phyloP scores from a whole-genome alignment of 257 asterid species.

The Jaltomata sinuosa region DNA sequence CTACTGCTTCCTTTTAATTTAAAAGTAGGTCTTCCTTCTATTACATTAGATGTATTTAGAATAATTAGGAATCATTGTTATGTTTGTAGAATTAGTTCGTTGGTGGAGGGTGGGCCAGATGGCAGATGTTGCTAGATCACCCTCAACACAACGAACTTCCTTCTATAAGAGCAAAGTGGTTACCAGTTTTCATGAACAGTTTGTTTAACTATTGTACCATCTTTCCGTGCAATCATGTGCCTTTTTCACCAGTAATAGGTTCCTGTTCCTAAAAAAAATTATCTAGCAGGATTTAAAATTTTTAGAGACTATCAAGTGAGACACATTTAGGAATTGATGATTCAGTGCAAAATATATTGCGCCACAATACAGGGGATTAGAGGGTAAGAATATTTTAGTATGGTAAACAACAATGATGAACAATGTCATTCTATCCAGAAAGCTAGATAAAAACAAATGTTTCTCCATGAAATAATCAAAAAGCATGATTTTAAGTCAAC shows the following conservation, averaged over 20 bases:
- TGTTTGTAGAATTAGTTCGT: not conserved
- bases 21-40: not conserved
- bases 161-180: not conserved
- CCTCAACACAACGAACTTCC: not conserved
- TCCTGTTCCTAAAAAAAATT: not conserved
- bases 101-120: not conserved
- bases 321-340: not conserved
- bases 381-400: not conserved
- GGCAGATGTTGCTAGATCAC: not conserved
- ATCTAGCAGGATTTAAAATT: not conserved
- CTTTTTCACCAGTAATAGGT: not conserved
- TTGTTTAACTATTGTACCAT: not conserved
- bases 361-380: not conserved
- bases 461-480: not conserved
- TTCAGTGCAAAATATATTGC: not conserved
- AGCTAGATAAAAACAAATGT: not conserved
- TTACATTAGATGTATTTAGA: not conserved
- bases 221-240: not conserved
- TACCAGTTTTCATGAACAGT: not conserved
- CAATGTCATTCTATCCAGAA: not conserved
- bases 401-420: not conserved
- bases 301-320: not conserved
- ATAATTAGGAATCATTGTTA: not conserved
- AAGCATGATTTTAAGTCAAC: not conserved
- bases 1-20: not conserved